Base-by-base conservation (phyloP, 805 yeast genomes). In the Schwanniomyces vanrijiae region DNA sequence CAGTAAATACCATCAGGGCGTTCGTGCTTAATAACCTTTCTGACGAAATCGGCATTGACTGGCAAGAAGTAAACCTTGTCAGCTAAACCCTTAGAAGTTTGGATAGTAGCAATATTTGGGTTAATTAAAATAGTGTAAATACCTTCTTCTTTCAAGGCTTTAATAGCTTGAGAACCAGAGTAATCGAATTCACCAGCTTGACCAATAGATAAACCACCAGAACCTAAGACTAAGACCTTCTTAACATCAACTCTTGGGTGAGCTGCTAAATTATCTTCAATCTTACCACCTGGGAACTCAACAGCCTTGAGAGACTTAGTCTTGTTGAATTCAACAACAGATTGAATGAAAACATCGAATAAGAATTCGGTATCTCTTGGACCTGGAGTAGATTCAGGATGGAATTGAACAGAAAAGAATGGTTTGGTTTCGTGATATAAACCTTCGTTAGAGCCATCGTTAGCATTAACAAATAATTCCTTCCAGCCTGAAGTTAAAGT, bases 121-220 rank as follows among this genome's bases (percentile, higher is more conserved):
- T 94, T 94, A 65, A 94, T 91, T 63, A 94, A 80, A 56, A 94
- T 86, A 47, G 98, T 91, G 78, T 92, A 90, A 55, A 92, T 94
- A 52, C 97, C 97, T 73, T 91, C 98, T 76, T 94, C 97, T 70
- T 90, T 92, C 73, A 94, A 79, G 40, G 99, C 99, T 73, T 94
- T 94, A 73, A 94, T 94, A 49, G 99, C 99, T 75, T 94, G 99
- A 46, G 97, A 90, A 63, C 99, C 99, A 40, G 97, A 90, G 75
- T 94, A 94, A 69, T 94, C 99, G 64, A 94, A 94, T 74, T 94
- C 99, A 71, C 99, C 99, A 54, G 99, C 99, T 77, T 94, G 99
- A 56, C 99, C 99, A 66, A 94, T 94, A 47, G 96, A 88, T 61
- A 94, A 78, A 67, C 99, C 99, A 77, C 99, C 99, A 44, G 97